phyloP scores from a whole-genome alignment of 306 rosid genomes.

The Lathyrus oleraceus region DNA sequence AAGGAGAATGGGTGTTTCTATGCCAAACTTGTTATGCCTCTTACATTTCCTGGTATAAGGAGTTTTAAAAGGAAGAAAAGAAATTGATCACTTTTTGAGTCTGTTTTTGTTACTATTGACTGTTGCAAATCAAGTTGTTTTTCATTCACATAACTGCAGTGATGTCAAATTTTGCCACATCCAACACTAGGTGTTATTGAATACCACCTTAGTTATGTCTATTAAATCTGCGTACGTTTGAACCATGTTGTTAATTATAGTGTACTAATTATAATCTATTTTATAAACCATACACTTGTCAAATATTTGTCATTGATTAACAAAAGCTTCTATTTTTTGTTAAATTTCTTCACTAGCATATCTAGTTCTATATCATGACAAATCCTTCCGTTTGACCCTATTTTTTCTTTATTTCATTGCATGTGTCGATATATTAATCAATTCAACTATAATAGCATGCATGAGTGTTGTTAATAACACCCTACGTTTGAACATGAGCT shows the following conservation, averaged over 20 bases:
- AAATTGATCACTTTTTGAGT: neutral
- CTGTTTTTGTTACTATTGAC: constrained; percentile 8
- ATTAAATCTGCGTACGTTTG: neutral
- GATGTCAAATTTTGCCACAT: constrained; percentile 25
- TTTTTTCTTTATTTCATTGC: no score
- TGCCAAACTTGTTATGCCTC: constrained; percentile 70
- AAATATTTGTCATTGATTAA: neutral
- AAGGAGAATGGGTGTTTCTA: neutral
- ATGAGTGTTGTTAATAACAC: neutral
- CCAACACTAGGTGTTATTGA: constrained; percentile 1
- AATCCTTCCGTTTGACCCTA: no score
- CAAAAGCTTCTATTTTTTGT: no score
- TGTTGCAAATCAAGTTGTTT: constrained; percentile 14
- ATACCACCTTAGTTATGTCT: neutral
- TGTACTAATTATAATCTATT: neutral
- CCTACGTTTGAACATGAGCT: neutral
- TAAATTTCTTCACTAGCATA: no score
- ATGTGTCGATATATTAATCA: no score
- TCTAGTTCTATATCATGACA: no score
- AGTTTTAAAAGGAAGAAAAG: constrained; percentile 39
- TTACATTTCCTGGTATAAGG: constrained; percentile 54
- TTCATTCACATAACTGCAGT: neutral
- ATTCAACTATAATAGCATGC: no score
- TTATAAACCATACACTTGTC: neutral
- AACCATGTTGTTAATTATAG: neutral